A percentile compares a stretch with the other conserved stretches of the same genome.
These are phyloP conservation scores for Oidiodendron maius DNA, from an alignment of 495 filamentous ascomycete species.

Conservation along the genomic window DNA sequence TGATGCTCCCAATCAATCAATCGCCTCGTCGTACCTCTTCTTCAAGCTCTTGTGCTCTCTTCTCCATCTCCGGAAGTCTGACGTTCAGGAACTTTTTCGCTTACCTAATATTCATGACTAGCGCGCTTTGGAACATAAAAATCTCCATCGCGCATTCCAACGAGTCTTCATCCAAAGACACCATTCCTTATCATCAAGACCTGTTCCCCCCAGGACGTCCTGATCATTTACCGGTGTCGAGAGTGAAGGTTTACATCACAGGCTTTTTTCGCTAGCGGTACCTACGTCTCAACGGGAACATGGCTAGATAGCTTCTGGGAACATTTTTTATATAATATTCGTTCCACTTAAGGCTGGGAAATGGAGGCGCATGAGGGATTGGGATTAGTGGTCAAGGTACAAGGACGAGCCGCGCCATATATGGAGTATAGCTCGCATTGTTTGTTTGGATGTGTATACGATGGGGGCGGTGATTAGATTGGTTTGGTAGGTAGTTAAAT, in stretches of 20 bases:
- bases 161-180: too few relatives aligned
- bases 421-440: too few relatives aligned
- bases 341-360: too few relatives aligned
- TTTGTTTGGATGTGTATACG: too few relatives aligned
- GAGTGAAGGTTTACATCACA: slow-evolving; percentile 18
- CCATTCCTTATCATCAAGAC: slow-evolving; percentile 28
- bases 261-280: slow-evolving; percentile 30
- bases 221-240: slow-evolving; percentile 27
- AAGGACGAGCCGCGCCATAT: too few relatives aligned
- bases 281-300: slow-evolving; percentile 24
- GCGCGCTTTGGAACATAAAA: neutral
- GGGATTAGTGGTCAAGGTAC: too few relatives aligned
- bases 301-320: slow-evolving; percentile 25
- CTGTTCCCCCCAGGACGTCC: slow-evolving; percentile 22
- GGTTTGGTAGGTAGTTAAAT: too few relatives aligned
- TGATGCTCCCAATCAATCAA: slow-evolving; percentile 8
- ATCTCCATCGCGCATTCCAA: too few relatives aligned
- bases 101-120: slow-evolving; percentile 12
- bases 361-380: too few relatives aligned
- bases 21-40: neutral
- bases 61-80: too few relatives aligned
- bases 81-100: slow-evolving; percentile 9
- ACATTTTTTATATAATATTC: too few relatives aligned
- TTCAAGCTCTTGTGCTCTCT: neutral
- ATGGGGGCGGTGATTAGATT: too few relatives aligned